Evolutionary conservation across 306 rosid genomes (phyloP).

Genomic region (Gleditsia sinensis): DNA sequence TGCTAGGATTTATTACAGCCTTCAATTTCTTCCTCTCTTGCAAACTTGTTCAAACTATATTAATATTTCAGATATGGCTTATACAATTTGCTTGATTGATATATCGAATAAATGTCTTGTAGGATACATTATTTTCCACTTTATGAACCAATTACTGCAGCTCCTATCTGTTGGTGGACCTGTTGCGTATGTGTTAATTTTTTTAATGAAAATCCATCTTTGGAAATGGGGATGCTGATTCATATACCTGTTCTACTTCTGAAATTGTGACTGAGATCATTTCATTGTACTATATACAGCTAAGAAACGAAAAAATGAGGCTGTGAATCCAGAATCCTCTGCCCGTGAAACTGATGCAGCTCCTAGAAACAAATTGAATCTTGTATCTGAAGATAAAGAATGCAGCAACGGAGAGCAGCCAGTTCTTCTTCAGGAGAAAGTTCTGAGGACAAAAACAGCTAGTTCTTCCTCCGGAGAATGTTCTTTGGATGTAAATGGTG

Average conservation of each 20-base stretch:
- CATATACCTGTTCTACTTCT: slow-evolving; percentile 5
- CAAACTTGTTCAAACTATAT: background rate
- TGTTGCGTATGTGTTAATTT: slow-evolving; percentile 10
- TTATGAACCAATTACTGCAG: no score
- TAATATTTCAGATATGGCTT: background rate
- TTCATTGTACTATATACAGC: slow-evolving; percentile 56
- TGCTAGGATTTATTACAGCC: slow-evolving; percentile 9
- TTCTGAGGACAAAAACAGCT: background rate
- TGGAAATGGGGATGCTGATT: slow-evolving; percentile 2
- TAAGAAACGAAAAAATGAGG: slow-evolving; percentile 44
- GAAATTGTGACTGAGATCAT: slow-evolving; percentile 18
- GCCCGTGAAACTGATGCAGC: slow-evolving; percentile 44
- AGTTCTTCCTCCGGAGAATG: slow-evolving; percentile 39
- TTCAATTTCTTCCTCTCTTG: slow-evolving; percentile 9
- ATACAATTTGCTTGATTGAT: slow-evolving; percentile 9
- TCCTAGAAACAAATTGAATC: slow-evolving; percentile 31
- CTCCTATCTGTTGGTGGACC: no score
- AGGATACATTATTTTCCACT: no score
- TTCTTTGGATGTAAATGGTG: slow-evolving; percentile 22
- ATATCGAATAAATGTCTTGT: slow-evolving; percentile 17
- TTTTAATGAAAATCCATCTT: slow-evolving; percentile 8
- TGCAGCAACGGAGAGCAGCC: slow-evolving; percentile 21
- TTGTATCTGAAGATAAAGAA: slow-evolving; percentile 39
- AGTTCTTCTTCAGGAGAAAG: background rate
- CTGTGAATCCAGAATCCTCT: slow-evolving; percentile 37